Conservation (phyloP, 345 rosid species). For the Salix udensis region DNA sequence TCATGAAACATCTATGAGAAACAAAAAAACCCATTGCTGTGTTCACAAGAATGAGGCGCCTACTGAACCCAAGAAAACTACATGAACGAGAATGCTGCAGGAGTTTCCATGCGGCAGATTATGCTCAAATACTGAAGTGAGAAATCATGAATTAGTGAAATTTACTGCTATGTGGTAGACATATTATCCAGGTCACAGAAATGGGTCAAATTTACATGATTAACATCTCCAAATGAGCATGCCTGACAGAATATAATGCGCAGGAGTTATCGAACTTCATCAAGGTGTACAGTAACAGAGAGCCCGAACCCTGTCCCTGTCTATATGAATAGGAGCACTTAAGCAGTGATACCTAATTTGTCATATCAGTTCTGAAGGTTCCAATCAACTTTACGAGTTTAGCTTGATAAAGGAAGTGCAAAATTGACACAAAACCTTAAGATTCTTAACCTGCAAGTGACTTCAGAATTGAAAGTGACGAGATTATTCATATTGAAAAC, state of each 20-base stretch:
- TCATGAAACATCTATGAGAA: too few relatives aligned
- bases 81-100: too few relatives aligned
- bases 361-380: background rate
- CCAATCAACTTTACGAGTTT: background rate
- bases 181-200: background rate
- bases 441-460: background rate
- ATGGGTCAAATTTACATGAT: background rate
- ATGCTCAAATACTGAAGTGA: too few relatives aligned
- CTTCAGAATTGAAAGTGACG: background rate
- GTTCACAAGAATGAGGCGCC: too few relatives aligned
- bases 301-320: background rate
- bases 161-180: background rate
- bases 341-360: background rate
- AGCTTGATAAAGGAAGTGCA: background rate
- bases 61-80: too few relatives aligned
- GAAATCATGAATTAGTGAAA: background rate
- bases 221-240: background rate
- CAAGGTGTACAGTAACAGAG: background rate
- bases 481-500: background rate
- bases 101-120: too few relatives aligned
- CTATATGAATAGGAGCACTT: background rate
- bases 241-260: background rate
- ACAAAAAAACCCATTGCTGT: too few relatives aligned
- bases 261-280: background rate
- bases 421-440: background rate